Percentiles rank a stretch among this genome's conserved stretches.
Evolutionary conservation across 2,329 filamentous ascomycete species (phyloP).

Genomic region (Myriosclerotinia duriaeana): DNA sequence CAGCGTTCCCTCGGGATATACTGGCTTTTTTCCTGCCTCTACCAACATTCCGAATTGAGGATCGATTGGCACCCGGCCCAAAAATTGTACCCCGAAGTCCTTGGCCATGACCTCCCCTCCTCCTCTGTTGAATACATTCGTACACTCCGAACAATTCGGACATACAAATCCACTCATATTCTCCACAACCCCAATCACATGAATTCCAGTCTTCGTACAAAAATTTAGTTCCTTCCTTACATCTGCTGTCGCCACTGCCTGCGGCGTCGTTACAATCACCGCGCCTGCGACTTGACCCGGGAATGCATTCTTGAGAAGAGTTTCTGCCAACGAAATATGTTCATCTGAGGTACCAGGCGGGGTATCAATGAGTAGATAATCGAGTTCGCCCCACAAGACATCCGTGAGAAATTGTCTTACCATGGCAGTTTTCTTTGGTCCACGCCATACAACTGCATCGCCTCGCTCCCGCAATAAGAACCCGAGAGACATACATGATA

Average conservation of each 20-base stretch:
- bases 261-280: slow-evolving; percentile 93
- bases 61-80: slow-evolving; percentile 89
- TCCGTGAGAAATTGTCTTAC: slow-evolving; percentile 93
- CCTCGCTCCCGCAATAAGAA: slow-evolving; percentile 81
- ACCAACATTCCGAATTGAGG: slow-evolving; percentile 86
- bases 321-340: slow-evolving; percentile 92
- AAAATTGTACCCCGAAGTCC: slow-evolving; percentile 79
- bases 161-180: slow-evolving; percentile 97
- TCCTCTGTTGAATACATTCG: slow-evolving; percentile 88
- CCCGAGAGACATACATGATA: slow-evolving; percentile 87
- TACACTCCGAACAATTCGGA: slow-evolving; percentile 77
- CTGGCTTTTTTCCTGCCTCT: slow-evolving; percentile 66
- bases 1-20: slow-evolving; percentile 67
- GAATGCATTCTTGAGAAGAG: slow-evolving; percentile 63
- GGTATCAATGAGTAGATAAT: slow-evolving; percentile 92
- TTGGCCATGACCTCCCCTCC: slow-evolving; percentile 86
- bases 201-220: slow-evolving; percentile 76
- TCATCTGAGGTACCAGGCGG: slow-evolving; percentile 96
- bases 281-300: slow-evolving; percentile 77
- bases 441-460: slow-evolving; percentile 95
- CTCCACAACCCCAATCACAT: slow-evolving; percentile 88
- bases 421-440: slow-evolving; percentile 99
- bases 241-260: slow-evolving; percentile 89
- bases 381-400: slow-evolving; percentile 82
- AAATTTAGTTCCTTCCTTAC: slow-evolving; percentile 87